Percentiles rank a stretch among this genome's conserved stretches.
Conservation (phyloP, 2,329 filamentous ascomycete genomes). For the Penicillium italicum region DNA sequence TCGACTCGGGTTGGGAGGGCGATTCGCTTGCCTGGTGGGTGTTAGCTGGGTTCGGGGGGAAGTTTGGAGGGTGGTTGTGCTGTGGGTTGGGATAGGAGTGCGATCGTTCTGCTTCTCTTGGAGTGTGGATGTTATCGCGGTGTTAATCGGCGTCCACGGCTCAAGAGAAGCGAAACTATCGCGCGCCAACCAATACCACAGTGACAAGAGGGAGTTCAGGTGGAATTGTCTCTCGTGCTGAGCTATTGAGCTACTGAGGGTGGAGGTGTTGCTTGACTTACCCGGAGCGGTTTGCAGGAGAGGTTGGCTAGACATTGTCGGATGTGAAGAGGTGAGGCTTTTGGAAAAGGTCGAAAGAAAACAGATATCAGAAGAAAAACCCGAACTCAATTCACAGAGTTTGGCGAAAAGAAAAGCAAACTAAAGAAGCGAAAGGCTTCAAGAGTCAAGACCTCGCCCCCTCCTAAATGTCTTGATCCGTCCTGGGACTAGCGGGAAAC, state of each 20-base stretch:
- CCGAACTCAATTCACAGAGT: not conserved
- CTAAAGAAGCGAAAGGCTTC: not conserved
- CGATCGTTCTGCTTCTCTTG: not conserved
- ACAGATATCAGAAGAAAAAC: not conserved
- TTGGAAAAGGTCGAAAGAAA: constrained; percentile 11
- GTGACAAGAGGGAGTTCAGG: not conserved
- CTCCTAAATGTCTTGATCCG: constrained; percentile 5
- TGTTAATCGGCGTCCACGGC: not conserved
- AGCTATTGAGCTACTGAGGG: not conserved
- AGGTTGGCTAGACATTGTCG: constrained; percentile 87
- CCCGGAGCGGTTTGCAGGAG: constrained; percentile 91
- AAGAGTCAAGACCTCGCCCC: not conserved
- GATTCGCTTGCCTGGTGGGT: constrained; percentile 80
- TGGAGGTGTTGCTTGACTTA: constrained; percentile 43
- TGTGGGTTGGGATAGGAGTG: not conserved
- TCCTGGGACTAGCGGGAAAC: constrained; percentile 13
- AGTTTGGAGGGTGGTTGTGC: not conserved
- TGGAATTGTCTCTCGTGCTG: not conserved
- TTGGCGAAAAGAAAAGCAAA: not conserved
- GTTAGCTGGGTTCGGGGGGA: constrained; percentile 9
- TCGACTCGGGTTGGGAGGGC: constrained; percentile 96
- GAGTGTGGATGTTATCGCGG: not conserved
- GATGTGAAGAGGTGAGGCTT: not conserved
- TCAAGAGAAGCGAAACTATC: not conserved
- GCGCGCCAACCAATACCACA: not conserved